Evolutionary conservation across 2,329 filamentous ascomycete genomes (phyloP).

Genomic region (Chalaropsis ovoidea): DNA sequence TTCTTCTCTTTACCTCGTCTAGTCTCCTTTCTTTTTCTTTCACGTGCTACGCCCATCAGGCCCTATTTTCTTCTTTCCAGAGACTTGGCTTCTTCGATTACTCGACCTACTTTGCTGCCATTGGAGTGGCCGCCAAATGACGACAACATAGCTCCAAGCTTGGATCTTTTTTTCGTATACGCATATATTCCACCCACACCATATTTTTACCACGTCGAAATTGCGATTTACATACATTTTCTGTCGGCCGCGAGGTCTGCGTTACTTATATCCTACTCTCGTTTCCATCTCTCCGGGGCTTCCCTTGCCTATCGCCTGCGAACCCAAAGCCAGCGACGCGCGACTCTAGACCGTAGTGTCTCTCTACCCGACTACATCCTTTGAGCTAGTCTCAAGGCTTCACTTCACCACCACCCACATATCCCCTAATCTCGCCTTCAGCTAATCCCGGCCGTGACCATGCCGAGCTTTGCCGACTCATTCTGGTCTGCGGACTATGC

Average conservation of each 20-base stretch:
- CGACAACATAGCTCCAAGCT: slow-evolving; percentile 14
- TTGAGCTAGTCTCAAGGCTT: slow-evolving; percentile 10
- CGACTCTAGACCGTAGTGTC: background rate
- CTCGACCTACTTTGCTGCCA: background rate
- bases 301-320: background rate
- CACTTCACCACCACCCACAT: background rate
- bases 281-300: background rate
- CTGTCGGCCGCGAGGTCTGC: slow-evolving; percentile 7
- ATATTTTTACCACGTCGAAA: background rate
- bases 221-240: background rate
- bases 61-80: background rate
- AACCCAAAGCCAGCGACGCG: background rate
- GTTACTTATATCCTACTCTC: background rate
- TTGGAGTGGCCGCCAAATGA: background rate
- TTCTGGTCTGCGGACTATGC: slow-evolving; percentile 99
- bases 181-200: background rate
- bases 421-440: background rate
- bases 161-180: slow-evolving; percentile 4
- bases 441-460: slow-evolving; percentile 36
- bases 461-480: slow-evolving; percentile 86
- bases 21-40: background rate
- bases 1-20: background rate
- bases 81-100: slow-evolving; percentile 6
- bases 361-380: background rate
- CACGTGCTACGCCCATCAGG: background rate